These are phyloP conservation scores for Penicillium chermesinum DNA, from an alignment of 495 filamentous ascomycete species.

Conservation along the genomic window DNA sequence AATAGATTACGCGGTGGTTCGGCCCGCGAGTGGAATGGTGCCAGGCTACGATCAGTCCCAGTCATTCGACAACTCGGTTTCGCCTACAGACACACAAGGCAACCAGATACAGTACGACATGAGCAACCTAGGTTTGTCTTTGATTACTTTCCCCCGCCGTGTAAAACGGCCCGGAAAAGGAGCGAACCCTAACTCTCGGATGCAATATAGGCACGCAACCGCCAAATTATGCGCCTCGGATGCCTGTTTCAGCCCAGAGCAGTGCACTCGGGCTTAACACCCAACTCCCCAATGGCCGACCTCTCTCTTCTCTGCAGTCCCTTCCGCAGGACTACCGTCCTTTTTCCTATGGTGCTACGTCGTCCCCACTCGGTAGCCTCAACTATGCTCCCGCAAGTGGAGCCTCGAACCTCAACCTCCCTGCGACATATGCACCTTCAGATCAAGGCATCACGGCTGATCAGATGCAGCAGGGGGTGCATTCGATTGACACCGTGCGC, in stretches of 20 bases:
- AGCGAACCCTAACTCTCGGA: constrained; percentile 10
- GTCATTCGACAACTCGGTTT: constrained; percentile 36
- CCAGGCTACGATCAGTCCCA: constrained; percentile 30
- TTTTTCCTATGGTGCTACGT: constrained; percentile 32
- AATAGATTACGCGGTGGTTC: constrained; percentile 31
- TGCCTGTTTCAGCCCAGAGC: constrained; percentile 29
- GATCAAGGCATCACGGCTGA: constrained; percentile 25
- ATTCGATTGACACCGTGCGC: constrained; percentile 26
- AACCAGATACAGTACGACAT: constrained; percentile 22
- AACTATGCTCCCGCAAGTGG: constrained; percentile 33
- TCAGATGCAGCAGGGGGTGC: constrained; percentile 22
- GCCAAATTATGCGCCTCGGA: constrained; percentile 30
- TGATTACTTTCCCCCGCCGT: not conserved
- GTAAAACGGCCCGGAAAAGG: not conserved
- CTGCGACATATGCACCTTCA: constrained; percentile 28
- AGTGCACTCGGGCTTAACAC: constrained; percentile 28
- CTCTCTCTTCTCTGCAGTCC: constrained; percentile 27
- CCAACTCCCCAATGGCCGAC: constrained; percentile 30
- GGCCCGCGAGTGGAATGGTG: constrained; percentile 28
- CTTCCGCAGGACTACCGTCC: constrained; percentile 33
- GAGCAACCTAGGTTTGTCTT: constrained; percentile 23
- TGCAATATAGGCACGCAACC: constrained; percentile 29
- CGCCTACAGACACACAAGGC: constrained; percentile 29
- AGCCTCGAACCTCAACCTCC: constrained; percentile 35
- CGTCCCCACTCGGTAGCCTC: constrained; percentile 25